Evolutionary conservation across 371 early-diverging fungal species (phyloP), one percentile per base, ranked within the genome.

Genomic region (Chytridiales sp.): DNA sequence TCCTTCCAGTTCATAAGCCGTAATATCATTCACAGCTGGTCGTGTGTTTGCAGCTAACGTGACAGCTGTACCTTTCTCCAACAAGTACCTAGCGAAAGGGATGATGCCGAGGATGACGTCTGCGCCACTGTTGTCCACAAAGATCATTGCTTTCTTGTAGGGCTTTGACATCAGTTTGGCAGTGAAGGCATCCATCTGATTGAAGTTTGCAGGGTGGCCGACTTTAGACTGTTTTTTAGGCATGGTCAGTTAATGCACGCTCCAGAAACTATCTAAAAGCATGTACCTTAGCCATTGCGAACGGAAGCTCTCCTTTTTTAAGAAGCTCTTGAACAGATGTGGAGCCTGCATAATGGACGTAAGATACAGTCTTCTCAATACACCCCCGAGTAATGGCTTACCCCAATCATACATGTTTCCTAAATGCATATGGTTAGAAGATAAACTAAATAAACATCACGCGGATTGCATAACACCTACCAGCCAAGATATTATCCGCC

Each of bases 331-430:
- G 74, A 27, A 88, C 71, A 30, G 72, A 70, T 15, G 74, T 69
- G 2, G 83, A 76, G 1, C 86, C 36, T 4, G 48, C 34, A n/a
- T n/a, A n/a, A n/a, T n/a, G n/a, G n/a, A n/a, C n/a, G n/a, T n/a
- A n/a, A n/a, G n/a, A n/a, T n/a, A n/a, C n/a, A n/a, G n/a, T n/a
- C n/a, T n/a, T n/a, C n/a, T n/a, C n/a, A n/a, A n/a, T n/a, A n/a
- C n/a, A n/a, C n/a, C n/a, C n/a, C n/a, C n/a, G n/a, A n/a, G n/a
- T n/a, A n/a, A n/a, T n/a, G n/a, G n/a, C n/a, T n/a, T n/a, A 3
- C 56, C 52, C 89, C 89, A 89, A 68, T 89, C 89, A 56, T 81
- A 88, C 87, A 88, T 87, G 69, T 89, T 89, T n/a, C 80, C 76
- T 67, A 31, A 1, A n/a, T n/a, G n/a, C n/a, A n/a, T 39, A 32